Evolutionary conservation across 345 rosid genomes (phyloP), one percentile per base, ranked within the genome.

Genomic region (Cardamine chenopodiifolia): DNA sequence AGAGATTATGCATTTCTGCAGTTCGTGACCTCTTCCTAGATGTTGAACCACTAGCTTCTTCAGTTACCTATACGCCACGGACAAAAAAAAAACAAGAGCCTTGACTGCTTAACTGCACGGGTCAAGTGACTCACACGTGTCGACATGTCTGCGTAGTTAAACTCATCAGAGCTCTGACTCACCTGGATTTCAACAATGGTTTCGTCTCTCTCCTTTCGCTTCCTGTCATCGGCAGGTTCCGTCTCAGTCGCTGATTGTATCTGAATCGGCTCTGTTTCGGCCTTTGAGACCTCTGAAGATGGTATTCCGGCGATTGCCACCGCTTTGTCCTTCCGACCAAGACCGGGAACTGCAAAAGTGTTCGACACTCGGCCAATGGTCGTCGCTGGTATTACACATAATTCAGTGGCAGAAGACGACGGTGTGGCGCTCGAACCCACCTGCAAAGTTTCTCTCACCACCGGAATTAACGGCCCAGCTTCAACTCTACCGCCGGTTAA

Each of bases 1-100:
- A 87, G 60, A 86, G 82, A 52, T 89, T 91, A 81, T 93, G 98
- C 72, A 89, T 87, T 80, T 93, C 94, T 4, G 96, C 92, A 62
- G 96, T 89, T 18, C 98, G 90, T 48, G 91, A 83, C 71, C 91
- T 88, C 81, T 89, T 89, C 25, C 85, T 70, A 20, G 91, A 83
- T 40, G 85, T 57, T 62, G 90, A 84, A 70, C 90, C 85, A 44
- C 78, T 73, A 48, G 37, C 56, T 74, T 77, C 83, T 75, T 86
- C 83, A 69, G 50, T 45, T 69, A 10, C 32, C 79, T 76, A 48
- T 34, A 6, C 31, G 8, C 44, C 67, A 74, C 7, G 10, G 20
- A 6, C 6, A 44, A 45, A n/a, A 42, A 14, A 1, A 5, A 5
- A 14, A 13, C 7, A 15, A n/a, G 50, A 15, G 34, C 57, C 17